A percentile compares a stretch with the other conserved stretches of the same genome.
These are phyloP conservation scores for Aspergillus awamori DNA, from an alignment of 2,329 filamentous ascomycete genomes.

Conservation along the genomic window DNA sequence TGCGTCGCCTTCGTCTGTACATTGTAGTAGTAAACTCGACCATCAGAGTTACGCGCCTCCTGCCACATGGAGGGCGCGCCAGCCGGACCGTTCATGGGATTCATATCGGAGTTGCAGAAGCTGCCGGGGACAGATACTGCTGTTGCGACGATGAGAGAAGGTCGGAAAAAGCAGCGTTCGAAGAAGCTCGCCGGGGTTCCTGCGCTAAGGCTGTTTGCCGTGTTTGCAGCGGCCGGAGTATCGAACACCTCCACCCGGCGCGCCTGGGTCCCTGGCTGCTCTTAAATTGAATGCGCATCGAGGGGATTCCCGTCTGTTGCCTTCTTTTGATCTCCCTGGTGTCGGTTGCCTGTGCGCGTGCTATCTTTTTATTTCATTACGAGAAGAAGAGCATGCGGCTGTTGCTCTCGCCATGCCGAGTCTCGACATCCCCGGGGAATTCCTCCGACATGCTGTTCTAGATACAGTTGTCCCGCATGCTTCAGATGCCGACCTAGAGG, in stretches of 20 bases:
- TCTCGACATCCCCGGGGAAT: conserved; percentile 43
- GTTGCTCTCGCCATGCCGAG: conserved; percentile 36
- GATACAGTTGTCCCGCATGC: conserved; percentile 49
- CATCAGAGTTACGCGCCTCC: conserved; percentile 78
- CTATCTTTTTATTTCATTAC: not conserved
- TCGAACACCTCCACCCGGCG: conserved; percentile 16
- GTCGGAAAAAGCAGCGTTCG: conserved; percentile 29
- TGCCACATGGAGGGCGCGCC: conserved; percentile 68
- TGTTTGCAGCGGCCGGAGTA: conserved; percentile 28
- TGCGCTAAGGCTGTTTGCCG: conserved; percentile 28
- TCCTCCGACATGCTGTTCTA: conserved; percentile 46
- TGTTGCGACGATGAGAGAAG: conserved; percentile 9
- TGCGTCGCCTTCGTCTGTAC: conserved; percentile 80
- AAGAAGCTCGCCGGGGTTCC: conserved; percentile 24
- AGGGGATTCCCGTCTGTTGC: not conserved
- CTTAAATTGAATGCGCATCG: not conserved
- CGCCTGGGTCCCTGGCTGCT: conserved; percentile 6
- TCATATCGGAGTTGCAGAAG: conserved; percentile 28
- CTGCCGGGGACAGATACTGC: conserved; percentile 11
- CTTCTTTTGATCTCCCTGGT: not conserved
- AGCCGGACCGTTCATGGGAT: conserved; percentile 63
- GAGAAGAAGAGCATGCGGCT: conserved; percentile 28
- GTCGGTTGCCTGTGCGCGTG: not conserved
- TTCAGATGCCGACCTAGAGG: conserved; percentile 43
- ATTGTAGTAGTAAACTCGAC: conserved; percentile 91